A percentile compares a stretch with the other conserved stretches of the same genome.
Evolutionary conservation across 1,284 basidiomycete genomes (phyloP).

Genomic region (Boletus holoroseus): DNA sequence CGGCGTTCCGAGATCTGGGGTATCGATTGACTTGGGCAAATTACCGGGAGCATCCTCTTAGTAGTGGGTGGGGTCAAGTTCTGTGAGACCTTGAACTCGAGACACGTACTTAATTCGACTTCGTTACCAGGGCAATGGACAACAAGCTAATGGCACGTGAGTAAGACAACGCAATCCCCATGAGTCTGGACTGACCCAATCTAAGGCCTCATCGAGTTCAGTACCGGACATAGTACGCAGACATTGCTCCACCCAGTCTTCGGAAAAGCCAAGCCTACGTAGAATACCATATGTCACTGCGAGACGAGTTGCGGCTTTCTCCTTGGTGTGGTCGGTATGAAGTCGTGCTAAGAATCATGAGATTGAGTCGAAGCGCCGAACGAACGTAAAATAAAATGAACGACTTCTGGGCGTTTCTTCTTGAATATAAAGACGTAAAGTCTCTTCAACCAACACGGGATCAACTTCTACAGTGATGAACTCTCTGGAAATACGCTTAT

Average conservation of each 20-base stretch:
- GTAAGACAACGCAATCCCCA: not conserved
- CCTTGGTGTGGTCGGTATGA: constrained; percentile 50
- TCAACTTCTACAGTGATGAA: constrained; percentile 67
- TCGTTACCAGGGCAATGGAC: constrained; percentile 66
- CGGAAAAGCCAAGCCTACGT: constrained; percentile 77
- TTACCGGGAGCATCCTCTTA: constrained; percentile 13
- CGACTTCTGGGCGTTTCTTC: constrained; percentile 23
- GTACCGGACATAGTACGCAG: constrained; percentile 57
- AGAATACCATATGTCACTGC: constrained; percentile 81
- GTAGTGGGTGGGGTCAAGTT: constrained; percentile 6
- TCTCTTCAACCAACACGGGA: constrained; percentile 50
- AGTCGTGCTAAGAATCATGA: constrained; percentile 32
- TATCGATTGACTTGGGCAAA: constrained; percentile 2
- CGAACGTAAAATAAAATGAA: constrained; percentile 1
- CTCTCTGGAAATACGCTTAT: constrained; percentile 69
- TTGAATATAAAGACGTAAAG: constrained; percentile 50
- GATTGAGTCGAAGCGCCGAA: constrained; percentile 2
- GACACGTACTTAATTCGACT: constrained; percentile 36
- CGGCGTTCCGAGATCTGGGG: not conserved
- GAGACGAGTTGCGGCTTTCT: constrained; percentile 69
- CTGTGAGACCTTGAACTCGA: not conserved
- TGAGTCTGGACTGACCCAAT: constrained; percentile 64
- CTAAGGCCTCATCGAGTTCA: constrained; percentile 86
- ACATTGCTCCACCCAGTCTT: constrained; percentile 67
- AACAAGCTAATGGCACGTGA: constrained; percentile 51